Percentiles rank a stretch among this genome's conserved stretches.
Conservation (phyloP, 768 basidiomycete species). For the Macrocybe gigantea region DNA sequence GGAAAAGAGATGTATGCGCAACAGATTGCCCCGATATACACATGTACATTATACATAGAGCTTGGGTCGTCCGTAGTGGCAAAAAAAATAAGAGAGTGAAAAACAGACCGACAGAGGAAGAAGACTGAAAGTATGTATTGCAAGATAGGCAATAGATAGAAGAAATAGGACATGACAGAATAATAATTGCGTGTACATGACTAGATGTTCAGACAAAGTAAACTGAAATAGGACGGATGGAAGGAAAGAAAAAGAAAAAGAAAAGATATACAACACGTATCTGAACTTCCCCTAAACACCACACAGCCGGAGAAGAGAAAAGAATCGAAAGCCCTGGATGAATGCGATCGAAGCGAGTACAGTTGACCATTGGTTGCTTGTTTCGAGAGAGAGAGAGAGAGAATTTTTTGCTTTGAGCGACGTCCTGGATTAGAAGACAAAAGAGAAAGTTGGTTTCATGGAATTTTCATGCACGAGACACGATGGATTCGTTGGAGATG, state of each 20-base stretch:
- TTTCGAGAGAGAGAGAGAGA: slow-evolving; percentile 12
- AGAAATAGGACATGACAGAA: slow-evolving; percentile 4
- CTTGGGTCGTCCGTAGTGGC: no score
- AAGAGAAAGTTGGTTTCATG: slow-evolving; percentile 9
- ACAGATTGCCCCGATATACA: no score
- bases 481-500: not conserved
- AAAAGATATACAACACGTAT: slow-evolving; percentile 1
- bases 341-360: slow-evolving; percentile 11
- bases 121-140: not conserved
- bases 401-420: slow-evolving; percentile 8
- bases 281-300: not conserved
- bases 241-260: slow-evolving; percentile 7
- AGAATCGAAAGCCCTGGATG: slow-evolving; percentile 13
- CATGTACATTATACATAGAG: no score
- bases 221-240: not conserved
- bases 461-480: not conserved
- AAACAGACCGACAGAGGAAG: slow-evolving; percentile 1
- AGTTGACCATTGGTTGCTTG: slow-evolving; percentile 1
- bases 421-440: slow-evolving; percentile 6
- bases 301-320: slow-evolving; percentile 3
- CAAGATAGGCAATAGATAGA: slow-evolving; percentile 2
- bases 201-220: not conserved
- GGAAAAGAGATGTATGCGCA: no score
- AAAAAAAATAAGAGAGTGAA: not conserved
- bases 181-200: slow-evolving; percentile 1